A percentile compares a stretch with the other conserved stretches of the same genome.
Conservation (phyloP, 2,329 filamentous ascomycete species). For the Colletotrichum shisoi region DNA sequence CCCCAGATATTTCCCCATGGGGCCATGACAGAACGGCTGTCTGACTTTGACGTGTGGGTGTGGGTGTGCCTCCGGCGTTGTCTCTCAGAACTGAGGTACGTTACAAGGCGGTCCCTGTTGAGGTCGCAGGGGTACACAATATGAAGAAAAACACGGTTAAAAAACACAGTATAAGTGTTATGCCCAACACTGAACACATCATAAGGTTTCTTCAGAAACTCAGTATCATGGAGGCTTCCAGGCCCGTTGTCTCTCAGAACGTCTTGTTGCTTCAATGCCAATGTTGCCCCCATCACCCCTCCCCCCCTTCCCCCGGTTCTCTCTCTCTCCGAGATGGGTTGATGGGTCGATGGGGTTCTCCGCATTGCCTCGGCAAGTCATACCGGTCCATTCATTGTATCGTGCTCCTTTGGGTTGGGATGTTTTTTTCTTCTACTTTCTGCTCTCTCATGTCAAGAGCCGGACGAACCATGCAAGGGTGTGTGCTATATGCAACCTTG, state of each 20-base stretch:
- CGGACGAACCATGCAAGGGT: neutral
- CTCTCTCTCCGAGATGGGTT: neutral
- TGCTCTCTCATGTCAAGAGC: neutral
- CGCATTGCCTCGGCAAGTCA: slow-evolving; percentile 31
- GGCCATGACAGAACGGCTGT: slow-evolving; percentile 12
- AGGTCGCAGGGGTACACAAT: no score
- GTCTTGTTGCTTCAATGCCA: slow-evolving; percentile 16
- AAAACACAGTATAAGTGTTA: no score
- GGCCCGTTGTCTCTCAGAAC: slow-evolving; percentile 29
- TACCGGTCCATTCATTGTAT: slow-evolving; percentile 25
- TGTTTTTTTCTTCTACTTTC: neutral
- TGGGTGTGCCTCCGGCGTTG: slow-evolving; percentile 13
- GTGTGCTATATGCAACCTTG: neutral
- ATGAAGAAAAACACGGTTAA: no score
- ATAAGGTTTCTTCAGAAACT: no score
- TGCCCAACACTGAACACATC: no score
- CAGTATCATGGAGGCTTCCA: no score
- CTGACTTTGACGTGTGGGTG: neutral
- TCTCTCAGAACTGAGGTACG: slow-evolving; percentile 28
- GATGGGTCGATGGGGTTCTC: slow-evolving; percentile 19
- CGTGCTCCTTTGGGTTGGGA: slow-evolving; percentile 3
- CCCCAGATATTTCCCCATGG: slow-evolving; percentile 33
- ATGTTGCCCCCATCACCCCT: neutral
- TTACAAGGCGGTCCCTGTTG: no score
- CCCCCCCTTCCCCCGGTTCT: no score